Percentiles rank a stretch among this genome's conserved stretches.
Conservation (phyloP, 1,284 basidiomycete genomes). For the Porodaedalea pini region DNA sequence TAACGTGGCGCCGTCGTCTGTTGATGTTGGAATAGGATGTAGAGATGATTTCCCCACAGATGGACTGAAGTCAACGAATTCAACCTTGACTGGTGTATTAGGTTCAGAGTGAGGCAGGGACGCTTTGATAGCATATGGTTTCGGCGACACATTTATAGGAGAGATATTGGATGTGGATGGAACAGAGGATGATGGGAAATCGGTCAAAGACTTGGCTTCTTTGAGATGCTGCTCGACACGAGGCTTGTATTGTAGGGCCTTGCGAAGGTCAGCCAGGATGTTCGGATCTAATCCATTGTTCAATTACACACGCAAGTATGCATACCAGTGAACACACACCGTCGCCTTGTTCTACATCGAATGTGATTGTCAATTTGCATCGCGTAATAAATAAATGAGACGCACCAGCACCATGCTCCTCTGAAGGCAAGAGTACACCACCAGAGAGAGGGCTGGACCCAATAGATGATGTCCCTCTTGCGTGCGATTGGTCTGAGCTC, state of each 20-base stretch:
- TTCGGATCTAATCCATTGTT: slow-evolving; percentile 17
- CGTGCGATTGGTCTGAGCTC: not conserved
- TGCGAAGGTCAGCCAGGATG: slow-evolving; percentile 20
- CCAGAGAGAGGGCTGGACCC: slow-evolving; percentile 13
- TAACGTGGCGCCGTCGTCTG: slow-evolving; percentile 61
- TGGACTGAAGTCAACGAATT: slow-evolving; percentile 64
- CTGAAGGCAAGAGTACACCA: slow-evolving; percentile 7
- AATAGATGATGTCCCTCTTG: slow-evolving; percentile 8
- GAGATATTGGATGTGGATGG: slow-evolving; percentile 21
- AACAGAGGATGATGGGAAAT: slow-evolving; percentile 35
- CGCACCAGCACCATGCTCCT: slow-evolving; percentile 7
- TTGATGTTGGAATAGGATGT: slow-evolving; percentile 61
- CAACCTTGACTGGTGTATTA: slow-evolving; percentile 36
- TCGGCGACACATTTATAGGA: slow-evolving; percentile 30
- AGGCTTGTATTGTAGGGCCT: slow-evolving; percentile 19
- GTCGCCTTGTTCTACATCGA: slow-evolving; percentile 6
- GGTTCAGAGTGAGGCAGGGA: slow-evolving; percentile 17
- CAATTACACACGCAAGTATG: not conserved
- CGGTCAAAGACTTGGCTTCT: slow-evolving; percentile 24
- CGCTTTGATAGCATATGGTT: slow-evolving; percentile 31
- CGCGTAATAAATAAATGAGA: not conserved
- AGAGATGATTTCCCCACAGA: slow-evolving; percentile 43
- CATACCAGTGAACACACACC: slow-evolving; percentile 24
- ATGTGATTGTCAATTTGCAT: not conserved
- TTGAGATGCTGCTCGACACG: slow-evolving; percentile 19